Conservation (phyloP, 2,329 filamentous ascomycete species). For the Exserohilum turcica region DNA sequence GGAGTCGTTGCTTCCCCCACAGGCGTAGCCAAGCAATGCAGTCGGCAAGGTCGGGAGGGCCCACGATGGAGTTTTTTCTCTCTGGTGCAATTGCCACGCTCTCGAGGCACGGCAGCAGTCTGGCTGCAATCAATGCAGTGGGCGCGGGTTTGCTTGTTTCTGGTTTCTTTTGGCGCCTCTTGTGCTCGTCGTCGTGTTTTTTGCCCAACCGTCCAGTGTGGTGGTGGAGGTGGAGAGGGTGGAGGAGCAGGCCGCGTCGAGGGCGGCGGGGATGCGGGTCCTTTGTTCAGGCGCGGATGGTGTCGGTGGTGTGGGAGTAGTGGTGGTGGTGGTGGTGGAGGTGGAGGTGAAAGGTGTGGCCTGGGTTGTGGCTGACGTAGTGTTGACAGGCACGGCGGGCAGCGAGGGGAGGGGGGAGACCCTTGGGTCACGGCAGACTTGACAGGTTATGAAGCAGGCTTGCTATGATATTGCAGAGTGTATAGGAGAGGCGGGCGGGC, state of each 20-base stretch:
- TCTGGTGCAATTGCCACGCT: background rate
- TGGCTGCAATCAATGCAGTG: background rate
- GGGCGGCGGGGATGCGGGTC: background rate
- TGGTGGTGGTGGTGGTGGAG: too few species aligned
- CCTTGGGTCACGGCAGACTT: conserved; percentile 9
- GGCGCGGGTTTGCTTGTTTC: background rate
- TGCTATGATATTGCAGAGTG: too few species aligned
- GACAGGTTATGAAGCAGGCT: too few species aligned
- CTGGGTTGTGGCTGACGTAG: conserved; percentile 33
- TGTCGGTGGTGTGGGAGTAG: conserved; percentile 11
- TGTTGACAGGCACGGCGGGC: conserved; percentile 26
- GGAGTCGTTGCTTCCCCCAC: conserved; percentile 22
- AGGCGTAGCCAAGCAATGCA: conserved; percentile 18
- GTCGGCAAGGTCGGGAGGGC: conserved; percentile 6
- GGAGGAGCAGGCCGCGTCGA: background rate
- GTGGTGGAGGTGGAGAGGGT: background rate
- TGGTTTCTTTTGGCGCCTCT: background rate
- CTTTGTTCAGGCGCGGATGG: background rate
- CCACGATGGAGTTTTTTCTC: background rate
- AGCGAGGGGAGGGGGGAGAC: conserved; percentile 22
- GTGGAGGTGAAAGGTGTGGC: too few species aligned
- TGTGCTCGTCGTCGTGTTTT: background rate
- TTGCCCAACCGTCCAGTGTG: background rate
- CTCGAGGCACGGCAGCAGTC: background rate
- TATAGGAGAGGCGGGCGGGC: conserved; percentile 27